Conservation (phyloP, 1,284 basidiomycete species). For the Dichomitus squalens region DNA sequence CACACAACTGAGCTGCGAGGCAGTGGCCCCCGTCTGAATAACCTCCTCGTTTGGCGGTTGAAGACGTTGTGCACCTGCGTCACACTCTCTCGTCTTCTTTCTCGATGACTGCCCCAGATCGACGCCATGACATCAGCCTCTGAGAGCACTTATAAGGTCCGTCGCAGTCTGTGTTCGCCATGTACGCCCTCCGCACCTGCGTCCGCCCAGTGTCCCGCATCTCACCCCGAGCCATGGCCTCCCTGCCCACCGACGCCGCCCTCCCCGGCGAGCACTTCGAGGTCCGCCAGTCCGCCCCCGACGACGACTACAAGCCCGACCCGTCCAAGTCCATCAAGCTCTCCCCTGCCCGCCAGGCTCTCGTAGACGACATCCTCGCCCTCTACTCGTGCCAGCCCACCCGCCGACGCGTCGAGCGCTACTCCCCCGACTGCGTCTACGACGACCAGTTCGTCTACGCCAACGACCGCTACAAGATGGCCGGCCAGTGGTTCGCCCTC, state of each 20-base stretch:
- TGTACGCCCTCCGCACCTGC: too few relatives aligned
- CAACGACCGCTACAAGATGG: constrained; percentile 38
- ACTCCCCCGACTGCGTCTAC: constrained; percentile 35
- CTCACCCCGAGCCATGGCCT: too few relatives aligned
- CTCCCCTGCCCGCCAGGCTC: constrained; percentile 30
- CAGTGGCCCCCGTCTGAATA: too few relatives aligned
- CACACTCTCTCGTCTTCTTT: too few relatives aligned
- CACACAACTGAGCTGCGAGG: too few relatives aligned
- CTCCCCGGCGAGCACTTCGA: constrained; percentile 32
- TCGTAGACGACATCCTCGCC: constrained; percentile 34
- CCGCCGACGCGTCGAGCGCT: constrained; percentile 31
- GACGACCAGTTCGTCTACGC: constrained; percentile 38
- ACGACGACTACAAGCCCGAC: constrained; percentile 32
- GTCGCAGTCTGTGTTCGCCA: too few relatives aligned
- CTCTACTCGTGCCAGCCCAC: constrained; percentile 35
- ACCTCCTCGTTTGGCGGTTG: too few relatives aligned
- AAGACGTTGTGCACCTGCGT: too few relatives aligned
- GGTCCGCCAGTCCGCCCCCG: constrained; percentile 29
- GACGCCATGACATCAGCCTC: too few relatives aligned
- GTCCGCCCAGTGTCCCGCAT: too few relatives aligned
- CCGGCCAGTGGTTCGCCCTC: constrained; percentile 38
- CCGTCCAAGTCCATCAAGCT: constrained; percentile 32
- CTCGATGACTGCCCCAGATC: too few relatives aligned
- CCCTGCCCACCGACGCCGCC: constrained; percentile 27
- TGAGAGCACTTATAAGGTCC: too few relatives aligned